phyloP scores from a whole-genome alignment of 495 filamentous ascomycete genomes.

The Penicillium cosmopolitanum region DNA sequence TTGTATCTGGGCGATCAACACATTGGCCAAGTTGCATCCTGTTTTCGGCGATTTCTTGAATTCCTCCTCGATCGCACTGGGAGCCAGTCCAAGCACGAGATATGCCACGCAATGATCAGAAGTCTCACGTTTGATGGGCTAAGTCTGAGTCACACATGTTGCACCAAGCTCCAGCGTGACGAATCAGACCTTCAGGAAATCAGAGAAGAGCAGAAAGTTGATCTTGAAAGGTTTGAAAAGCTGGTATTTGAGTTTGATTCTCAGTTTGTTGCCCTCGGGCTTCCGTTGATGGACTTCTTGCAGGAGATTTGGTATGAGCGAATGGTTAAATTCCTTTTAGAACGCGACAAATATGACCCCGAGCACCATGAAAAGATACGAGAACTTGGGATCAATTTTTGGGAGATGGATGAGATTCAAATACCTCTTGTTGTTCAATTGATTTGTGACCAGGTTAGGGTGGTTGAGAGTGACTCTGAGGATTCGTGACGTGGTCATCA shows the following conservation, averaged over 20 bases:
- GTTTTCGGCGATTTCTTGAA: conserved; percentile 3
- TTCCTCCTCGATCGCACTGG: conserved; percentile 1
- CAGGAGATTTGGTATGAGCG: conserved; percentile 10
- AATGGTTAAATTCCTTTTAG: conserved; percentile 15
- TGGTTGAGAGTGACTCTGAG: conserved; percentile 9
- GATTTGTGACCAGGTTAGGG: conserved; percentile 8
- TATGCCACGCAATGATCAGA: conserved; percentile 9
- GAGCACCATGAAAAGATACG: conserved; percentile 6
- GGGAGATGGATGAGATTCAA: conserved; percentile 6
- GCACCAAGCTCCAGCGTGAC: conserved; percentile 2
- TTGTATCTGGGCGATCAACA: neutral
- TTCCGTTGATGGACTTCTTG: conserved; percentile 14
- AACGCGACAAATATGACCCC: conserved; percentile 9
- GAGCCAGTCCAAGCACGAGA: conserved; percentile 8
- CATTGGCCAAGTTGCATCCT: neutral
- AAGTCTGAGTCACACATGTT: conserved; percentile 13
- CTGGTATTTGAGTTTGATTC: conserved; percentile 15
- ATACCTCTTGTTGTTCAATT: conserved; percentile 11
- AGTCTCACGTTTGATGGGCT: conserved; percentile 16
- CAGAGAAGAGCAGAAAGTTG: conserved; percentile 9
- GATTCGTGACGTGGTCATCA: conserved; percentile 4
- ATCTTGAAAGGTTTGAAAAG: conserved; percentile 6
- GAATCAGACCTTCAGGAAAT: conserved; percentile 12
- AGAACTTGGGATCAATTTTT: conserved; percentile 10
- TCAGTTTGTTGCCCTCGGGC: conserved; percentile 9